Evolutionary conservation across 306 rosid species (phyloP).

Genomic region (Morella rubra): DNA sequence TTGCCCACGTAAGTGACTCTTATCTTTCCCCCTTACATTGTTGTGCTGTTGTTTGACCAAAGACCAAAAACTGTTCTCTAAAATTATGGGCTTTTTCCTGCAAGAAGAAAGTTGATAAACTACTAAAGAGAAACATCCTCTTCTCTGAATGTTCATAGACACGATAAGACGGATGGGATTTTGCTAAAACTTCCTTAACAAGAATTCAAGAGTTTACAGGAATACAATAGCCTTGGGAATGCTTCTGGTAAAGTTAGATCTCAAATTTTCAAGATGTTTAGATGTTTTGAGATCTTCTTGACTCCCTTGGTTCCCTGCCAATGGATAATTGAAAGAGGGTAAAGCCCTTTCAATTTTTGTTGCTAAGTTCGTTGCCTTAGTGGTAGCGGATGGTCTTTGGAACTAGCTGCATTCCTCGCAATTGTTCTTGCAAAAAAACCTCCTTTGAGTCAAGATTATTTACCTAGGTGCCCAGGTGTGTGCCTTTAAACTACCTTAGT

Average conservation of each 20-base stretch:
- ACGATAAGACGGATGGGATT: neutral
- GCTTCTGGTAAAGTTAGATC: neutral
- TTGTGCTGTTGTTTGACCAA: neutral
- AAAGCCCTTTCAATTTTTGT: too few relatives aligned
- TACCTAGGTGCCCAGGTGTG: neutral
- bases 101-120: neutral
- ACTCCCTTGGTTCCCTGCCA: neutral
- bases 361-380: too few relatives aligned
- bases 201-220: neutral
- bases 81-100: neutral
- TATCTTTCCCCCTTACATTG: neutral
- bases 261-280: neutral
- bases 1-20: constrained; percentile 70
- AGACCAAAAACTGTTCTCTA: neutral
- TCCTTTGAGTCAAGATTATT: neutral
- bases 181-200: neutral
- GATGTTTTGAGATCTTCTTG: neutral
- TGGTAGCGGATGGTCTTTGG: too few relatives aligned
- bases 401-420: neutral
- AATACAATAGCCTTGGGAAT: neutral
- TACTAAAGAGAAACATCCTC: neutral
- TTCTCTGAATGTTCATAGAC: neutral
- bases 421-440: neutral
- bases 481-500: neutral
- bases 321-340: neutral